These are phyloP conservation scores for Antrodiella citrinella DNA, from an alignment of 768 basidiomycete species.

Conservation along the genomic window DNA sequence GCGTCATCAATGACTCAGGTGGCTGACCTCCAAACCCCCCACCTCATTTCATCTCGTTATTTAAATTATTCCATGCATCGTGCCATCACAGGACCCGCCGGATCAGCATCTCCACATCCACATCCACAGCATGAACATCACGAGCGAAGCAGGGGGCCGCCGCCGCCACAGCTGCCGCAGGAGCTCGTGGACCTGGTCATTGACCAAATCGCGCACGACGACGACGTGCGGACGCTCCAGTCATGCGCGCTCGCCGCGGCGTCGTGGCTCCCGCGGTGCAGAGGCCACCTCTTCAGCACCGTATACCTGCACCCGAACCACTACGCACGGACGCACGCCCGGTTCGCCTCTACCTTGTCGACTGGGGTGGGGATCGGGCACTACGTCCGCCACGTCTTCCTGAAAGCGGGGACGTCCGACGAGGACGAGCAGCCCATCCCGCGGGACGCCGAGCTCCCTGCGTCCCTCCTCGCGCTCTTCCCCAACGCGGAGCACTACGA, in stretches of 20 bases:
- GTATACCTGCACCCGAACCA: not conserved
- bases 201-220: not conserved
- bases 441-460: not conserved
- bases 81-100: no score
- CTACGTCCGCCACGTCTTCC: not conserved
- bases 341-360: not conserved
- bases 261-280: not conserved
- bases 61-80: no score
- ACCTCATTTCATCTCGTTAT: no score
- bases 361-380: not conserved
- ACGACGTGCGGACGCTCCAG: not conserved
- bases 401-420: not conserved
- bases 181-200: constrained; percentile 1
- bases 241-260: not conserved
- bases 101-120: no score
- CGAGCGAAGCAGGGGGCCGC: no score
- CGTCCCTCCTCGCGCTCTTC: not conserved
- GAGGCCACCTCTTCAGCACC: not conserved
- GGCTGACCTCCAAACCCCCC: no score
- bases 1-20: no score
- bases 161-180: not conserved
- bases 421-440: not conserved
- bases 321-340: not conserved
- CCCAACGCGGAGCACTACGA: not conserved
- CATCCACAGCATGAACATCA: no score